These are phyloP conservation scores for Aspergillus pseudoglaucus DNA, from an alignment of 2,329 filamentous ascomycete genomes.

Conservation along the genomic window DNA sequence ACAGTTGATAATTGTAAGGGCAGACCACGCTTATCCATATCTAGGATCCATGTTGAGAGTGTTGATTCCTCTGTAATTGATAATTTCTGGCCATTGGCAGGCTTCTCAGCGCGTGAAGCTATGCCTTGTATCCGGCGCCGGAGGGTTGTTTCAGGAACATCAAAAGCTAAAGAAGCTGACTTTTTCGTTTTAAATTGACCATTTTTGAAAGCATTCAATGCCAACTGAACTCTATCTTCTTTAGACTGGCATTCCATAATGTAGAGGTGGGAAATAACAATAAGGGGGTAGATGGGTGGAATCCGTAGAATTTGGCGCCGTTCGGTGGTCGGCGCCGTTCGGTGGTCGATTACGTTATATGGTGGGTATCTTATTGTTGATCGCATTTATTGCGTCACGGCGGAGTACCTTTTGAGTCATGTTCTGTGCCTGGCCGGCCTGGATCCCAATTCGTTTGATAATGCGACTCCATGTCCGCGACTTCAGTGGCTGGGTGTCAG, in stretches of 20 bases:
- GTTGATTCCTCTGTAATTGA: not conserved
- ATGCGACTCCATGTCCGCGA: constrained; percentile 7
- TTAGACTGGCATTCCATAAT: not conserved
- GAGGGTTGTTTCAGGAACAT: not conserved
- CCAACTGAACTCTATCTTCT: not conserved
- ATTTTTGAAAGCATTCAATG: not conserved
- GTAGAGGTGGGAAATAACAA: not conserved
- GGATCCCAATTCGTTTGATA: constrained; percentile 10
- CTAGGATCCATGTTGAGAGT: not conserved
- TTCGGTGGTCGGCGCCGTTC: not conserved
- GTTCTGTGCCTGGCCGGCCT: too few species aligned
- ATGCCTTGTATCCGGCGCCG: not conserved
- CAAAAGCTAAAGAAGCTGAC: not conserved
- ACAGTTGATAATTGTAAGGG: not conserved
- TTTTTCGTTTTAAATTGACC: not conserved
- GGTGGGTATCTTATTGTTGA: too few species aligned
- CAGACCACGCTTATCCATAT: not conserved
- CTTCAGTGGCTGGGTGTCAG: constrained; percentile 6
- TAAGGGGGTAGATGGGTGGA: not conserved
- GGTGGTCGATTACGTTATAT: too few species aligned
- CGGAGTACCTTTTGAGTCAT: too few species aligned
- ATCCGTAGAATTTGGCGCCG: too few species aligned
- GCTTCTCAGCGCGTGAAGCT: not conserved
- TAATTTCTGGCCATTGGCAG: not conserved
- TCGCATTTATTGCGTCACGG: too few species aligned